A percentile compares a stretch with the other conserved stretches of the same genome.
These are phyloP conservation scores for Aspergillus carbonarius DNA, from an alignment of 2,329 filamentous ascomycete species.

Conservation along the genomic window DNA sequence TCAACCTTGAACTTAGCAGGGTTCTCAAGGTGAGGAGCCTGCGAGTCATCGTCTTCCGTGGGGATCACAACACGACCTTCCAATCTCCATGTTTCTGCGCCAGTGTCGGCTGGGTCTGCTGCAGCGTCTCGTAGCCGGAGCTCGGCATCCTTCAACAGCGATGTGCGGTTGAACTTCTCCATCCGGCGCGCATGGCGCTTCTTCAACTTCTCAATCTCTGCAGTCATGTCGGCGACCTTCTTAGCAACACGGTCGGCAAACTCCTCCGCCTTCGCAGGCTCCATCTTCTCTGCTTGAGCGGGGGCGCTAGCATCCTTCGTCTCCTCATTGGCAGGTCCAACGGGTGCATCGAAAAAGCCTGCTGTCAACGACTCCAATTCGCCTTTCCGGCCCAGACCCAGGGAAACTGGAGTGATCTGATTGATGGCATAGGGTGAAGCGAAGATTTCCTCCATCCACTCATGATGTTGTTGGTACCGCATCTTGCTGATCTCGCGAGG, in stretches of 20 bases:
- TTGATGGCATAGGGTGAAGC: constrained; percentile 83
- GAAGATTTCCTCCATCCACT: constrained; percentile 98
- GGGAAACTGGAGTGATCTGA: constrained; percentile 82
- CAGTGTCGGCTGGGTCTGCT: constrained; percentile 55
- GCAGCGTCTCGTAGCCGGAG: constrained; percentile 68
- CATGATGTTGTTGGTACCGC: constrained; percentile 90
- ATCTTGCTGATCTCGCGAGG: constrained; percentile 84
- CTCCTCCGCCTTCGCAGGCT: constrained; percentile 74
- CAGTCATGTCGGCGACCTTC: constrained; percentile 69
- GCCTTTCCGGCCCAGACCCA: constrained; percentile 81
- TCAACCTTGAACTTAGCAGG: constrained; percentile 55
- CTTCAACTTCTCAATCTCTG: constrained; percentile 83
- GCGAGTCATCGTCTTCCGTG: constrained; percentile 37
- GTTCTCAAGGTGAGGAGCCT: constrained; percentile 40
- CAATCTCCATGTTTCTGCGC: constrained; percentile 62
- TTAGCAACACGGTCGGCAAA: constrained; percentile 77
- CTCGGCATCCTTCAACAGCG: constrained; percentile 71
- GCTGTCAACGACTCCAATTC: constrained; percentile 78
- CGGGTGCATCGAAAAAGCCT: constrained; percentile 72
- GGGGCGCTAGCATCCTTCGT: constrained; percentile 30
- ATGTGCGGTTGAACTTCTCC: constrained; percentile 69
- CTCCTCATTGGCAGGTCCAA: constrained; percentile 31
- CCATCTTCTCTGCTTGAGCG: constrained; percentile 60
- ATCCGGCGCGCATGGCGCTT: constrained; percentile 73
- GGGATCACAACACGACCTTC: constrained; percentile 51